These are phyloP conservation scores for Metschnikowia shivogae DNA, from an alignment of 805 yeast genomes.

Conservation along the genomic window DNA sequence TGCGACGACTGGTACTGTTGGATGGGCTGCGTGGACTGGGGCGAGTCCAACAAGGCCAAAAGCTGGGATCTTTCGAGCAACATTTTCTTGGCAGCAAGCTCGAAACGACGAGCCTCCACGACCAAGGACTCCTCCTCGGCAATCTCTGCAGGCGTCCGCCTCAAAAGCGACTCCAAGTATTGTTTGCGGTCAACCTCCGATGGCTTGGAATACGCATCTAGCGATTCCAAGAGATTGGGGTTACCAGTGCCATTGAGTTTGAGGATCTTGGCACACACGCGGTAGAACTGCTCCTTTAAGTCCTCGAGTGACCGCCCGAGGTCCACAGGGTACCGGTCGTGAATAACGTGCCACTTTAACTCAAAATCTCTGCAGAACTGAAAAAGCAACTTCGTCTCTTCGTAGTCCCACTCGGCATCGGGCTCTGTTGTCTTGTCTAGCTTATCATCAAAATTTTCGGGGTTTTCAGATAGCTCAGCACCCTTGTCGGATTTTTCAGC, in stretches of 20 bases:
- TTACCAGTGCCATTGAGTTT: conserved; percentile 40
- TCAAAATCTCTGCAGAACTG: conserved; percentile 60
- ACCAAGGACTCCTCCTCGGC: conserved; percentile 96
- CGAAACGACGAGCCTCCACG: conserved; percentile 88
- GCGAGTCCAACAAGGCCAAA: conserved; percentile 78
- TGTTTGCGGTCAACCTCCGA: conserved; percentile 77
- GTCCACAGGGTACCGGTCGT: conserved; percentile 49
- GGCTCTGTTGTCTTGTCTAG: conserved; percentile 25
- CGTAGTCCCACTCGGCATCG: conserved; percentile 58
- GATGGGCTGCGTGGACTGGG: conserved; percentile 70
- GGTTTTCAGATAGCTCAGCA: conserved; percentile 17
- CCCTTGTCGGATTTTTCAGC: not conserved
- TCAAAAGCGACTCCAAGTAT: conserved; percentile 70
- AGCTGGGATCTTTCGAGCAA: conserved; percentile 76
- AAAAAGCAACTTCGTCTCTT: conserved; percentile 78
- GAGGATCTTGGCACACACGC: conserved; percentile 50
- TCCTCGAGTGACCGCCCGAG: conserved; percentile 61
- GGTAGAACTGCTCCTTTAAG: conserved; percentile 75
- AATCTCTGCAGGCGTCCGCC: conserved; percentile 90
- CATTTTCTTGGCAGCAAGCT: conserved; percentile 86
- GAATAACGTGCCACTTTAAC: conserved; percentile 62
- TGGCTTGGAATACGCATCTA: conserved; percentile 60
- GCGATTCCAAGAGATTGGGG: conserved; percentile 51
- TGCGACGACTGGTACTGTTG: conserved; percentile 78
- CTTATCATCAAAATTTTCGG: conserved; percentile 25